phyloP scores from a whole-genome alignment of 148 eudicot species.

The Vaccinium corymbosum region DNA sequence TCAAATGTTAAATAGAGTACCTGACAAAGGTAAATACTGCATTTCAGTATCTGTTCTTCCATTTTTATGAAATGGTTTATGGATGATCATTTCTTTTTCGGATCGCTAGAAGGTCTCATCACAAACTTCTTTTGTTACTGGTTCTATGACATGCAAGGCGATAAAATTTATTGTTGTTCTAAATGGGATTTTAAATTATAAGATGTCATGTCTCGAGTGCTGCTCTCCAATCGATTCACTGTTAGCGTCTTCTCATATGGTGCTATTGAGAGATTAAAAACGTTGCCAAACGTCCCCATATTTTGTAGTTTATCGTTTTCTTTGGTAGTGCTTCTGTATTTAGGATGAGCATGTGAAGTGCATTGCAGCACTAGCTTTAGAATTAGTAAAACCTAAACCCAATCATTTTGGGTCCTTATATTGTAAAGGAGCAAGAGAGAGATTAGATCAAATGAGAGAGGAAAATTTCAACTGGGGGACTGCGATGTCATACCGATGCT shows the following conservation, averaged over 20 bases:
- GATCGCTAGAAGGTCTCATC: neutral
- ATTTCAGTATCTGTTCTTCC: neutral
- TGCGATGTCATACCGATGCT: no score
- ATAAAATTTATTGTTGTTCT: neutral
- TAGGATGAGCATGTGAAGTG: no score
- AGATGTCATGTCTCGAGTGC: neutral
- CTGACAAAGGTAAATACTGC: neutral
- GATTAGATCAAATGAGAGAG: no score
- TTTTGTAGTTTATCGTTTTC: no score
- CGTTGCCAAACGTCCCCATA: no score
- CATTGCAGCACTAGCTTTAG: no score
- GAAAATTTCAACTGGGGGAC: no score
- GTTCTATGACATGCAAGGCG: neutral
- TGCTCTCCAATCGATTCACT: neutral
- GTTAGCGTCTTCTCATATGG: neutral
- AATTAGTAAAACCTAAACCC: no score
- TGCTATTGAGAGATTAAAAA: no score
- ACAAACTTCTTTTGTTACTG: neutral
- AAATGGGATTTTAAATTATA: neutral
- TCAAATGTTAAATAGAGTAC: neutral
- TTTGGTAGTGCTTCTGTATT: no score
- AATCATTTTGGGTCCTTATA: no score
- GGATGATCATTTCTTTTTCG: neutral
- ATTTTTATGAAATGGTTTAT: neutral
- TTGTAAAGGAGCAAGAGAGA: no score